Percentiles rank a stretch among this genome's conserved stretches.
These are phyloP conservation scores for Mycena pura DNA, from an alignment of 768 basidiomycete species.

Conservation along the genomic window DNA sequence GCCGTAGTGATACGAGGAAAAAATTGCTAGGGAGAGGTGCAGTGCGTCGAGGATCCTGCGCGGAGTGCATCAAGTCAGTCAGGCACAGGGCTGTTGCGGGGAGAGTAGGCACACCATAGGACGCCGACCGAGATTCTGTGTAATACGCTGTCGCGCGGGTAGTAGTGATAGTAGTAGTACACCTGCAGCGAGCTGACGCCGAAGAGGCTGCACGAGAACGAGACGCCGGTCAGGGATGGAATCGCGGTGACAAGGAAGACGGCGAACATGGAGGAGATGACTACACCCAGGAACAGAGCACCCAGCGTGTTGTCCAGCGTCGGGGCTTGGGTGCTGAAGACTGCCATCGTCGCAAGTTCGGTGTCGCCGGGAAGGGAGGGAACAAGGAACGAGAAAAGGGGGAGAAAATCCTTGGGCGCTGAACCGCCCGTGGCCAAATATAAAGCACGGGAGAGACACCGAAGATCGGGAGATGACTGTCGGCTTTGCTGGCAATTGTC, in stretches of 20 bases:
- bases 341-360: too few species aligned
- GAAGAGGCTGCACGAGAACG: conserved; percentile 17
- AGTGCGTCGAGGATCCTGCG: conserved; percentile 11
- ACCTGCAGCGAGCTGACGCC: conserved; percentile 23
- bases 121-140: conserved; percentile 18
- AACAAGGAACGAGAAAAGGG: too few species aligned
- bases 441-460: too few species aligned
- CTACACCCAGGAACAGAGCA: conserved; percentile 19
- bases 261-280: conserved; percentile 21
- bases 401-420: too few species aligned
- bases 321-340: neutral
- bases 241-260: neutral
- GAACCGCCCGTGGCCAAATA: too few species aligned
- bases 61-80: neutral
- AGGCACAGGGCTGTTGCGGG: too few species aligned
- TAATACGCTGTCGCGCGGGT: conserved; percentile 7
- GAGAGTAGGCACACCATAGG: neutral
- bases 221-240: neutral
- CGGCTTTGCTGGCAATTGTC: too few species aligned
- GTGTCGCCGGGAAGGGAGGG: too few species aligned
- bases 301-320: conserved; percentile 24
- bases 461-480: too few species aligned
- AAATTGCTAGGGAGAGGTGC: conserved; percentile 41
- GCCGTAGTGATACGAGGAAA: conserved; percentile 44
- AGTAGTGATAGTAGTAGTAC: conserved; percentile 24